A percentile compares a stretch with the other conserved stretches of the same genome.
Conservation (phyloP, 1,139 yeast genomes). For the Candida tunisiensis region DNA sequence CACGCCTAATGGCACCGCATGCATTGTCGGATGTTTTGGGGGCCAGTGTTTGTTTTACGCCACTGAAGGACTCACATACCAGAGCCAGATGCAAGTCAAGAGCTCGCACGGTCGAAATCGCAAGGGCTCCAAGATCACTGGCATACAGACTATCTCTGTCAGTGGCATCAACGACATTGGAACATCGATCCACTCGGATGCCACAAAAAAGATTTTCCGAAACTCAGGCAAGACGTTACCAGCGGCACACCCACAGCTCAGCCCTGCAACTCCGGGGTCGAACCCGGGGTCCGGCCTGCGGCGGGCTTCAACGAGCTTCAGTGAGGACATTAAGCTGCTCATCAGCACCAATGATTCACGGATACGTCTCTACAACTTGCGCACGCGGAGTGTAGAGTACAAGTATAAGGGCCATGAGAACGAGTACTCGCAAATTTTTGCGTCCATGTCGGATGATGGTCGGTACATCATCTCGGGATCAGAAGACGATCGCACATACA, state of each 20-base stretch:
- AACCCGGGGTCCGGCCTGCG: no score
- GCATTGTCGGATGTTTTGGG: slow-evolving; percentile 68
- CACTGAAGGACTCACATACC: slow-evolving; percentile 44
- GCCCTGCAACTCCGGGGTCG: no score
- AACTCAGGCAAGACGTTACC: no score
- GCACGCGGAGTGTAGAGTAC: slow-evolving; percentile 40
- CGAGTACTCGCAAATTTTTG: slow-evolving; percentile 53
- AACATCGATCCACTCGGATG: no score
- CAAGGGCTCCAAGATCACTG: slow-evolving; percentile 19
- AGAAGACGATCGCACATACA: slow-evolving; percentile 33
- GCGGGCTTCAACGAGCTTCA: slow-evolving; percentile 2
- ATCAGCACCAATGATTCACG: slow-evolving; percentile 66
- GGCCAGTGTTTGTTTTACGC: slow-evolving; percentile 51
- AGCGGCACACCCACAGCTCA: no score
- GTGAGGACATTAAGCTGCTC: slow-evolving; percentile 13
- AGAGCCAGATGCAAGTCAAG: slow-evolving; percentile 37
- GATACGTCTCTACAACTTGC: slow-evolving; percentile 44
- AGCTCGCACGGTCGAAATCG: slow-evolving; percentile 21
- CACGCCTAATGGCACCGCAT: slow-evolving; percentile 49
- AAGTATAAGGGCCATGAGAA: slow-evolving; percentile 63
- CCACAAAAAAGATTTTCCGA: no score
- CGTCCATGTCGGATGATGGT: slow-evolving; percentile 41
- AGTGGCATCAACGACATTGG: no score
- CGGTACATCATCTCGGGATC: slow-evolving; percentile 26
- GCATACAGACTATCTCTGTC: slow-evolving; percentile 11